Evolutionary conservation across 1,284 basidiomycete genomes (phyloP).

Genomic region (Abortiporus biennis): DNA sequence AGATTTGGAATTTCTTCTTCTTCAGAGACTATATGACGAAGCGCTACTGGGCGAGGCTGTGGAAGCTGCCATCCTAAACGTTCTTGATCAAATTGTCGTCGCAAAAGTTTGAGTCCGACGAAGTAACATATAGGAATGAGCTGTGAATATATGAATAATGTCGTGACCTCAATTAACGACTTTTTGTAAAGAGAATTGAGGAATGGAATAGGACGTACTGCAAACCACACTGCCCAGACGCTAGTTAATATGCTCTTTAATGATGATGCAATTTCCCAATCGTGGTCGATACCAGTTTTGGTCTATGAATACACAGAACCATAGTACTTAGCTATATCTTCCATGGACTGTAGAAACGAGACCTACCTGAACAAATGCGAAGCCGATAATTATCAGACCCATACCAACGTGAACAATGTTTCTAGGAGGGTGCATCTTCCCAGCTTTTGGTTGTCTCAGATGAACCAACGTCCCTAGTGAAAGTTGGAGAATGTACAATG

Average conservation of each 20-base stretch:
- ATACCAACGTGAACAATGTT: constrained; percentile 44
- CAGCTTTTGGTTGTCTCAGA: constrained; percentile 26
- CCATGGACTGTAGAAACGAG: not conserved
- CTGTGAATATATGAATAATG: constrained; percentile 22
- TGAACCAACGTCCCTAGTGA: constrained; percentile 54
- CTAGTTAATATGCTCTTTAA: constrained; percentile 3
- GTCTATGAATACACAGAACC: not conserved
- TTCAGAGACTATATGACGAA: not conserved
- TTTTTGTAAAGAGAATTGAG: not conserved
- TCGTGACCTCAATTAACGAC: no score
- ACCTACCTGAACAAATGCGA: constrained; percentile 43
- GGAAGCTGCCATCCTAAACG: constrained; percentile 22
- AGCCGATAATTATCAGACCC: constrained; percentile 37
- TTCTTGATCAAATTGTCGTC: constrained; percentile 43
- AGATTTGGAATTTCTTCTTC: no score
- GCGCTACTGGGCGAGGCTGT: not conserved
- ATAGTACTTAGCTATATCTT: not conserved
- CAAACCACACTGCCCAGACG: constrained; percentile 8
- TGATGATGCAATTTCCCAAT: constrained; percentile 1
- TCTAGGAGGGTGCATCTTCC: constrained; percentile 36
- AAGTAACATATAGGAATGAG: constrained; percentile 37
- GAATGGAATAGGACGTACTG: constrained; percentile 5
- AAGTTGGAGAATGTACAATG: constrained; percentile 49
- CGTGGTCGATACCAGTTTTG: constrained; percentile 11
- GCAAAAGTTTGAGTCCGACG: constrained; percentile 38